Conservation (phyloP, 805 yeast species). For the Nadsonia fulvescens region DNA sequence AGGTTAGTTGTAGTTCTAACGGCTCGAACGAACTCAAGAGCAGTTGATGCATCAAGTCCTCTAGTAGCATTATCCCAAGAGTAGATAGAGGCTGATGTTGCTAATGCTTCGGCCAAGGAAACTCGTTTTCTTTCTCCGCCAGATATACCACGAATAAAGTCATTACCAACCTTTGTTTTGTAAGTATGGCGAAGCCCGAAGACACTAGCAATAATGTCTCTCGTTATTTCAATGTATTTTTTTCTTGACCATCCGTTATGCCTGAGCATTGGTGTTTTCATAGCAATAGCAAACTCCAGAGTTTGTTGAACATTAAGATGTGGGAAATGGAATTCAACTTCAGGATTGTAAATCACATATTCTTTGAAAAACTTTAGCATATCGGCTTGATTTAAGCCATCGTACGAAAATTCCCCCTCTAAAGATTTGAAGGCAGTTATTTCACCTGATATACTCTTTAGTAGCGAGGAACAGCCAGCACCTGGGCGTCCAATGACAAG, state of each 20-base stretch:
- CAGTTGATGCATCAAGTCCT: conserved; percentile 57
- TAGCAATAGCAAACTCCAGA: conserved; percentile 32
- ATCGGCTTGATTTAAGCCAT: conserved; percentile 26
- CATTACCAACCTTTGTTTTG: conserved; percentile 27
- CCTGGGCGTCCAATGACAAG: conserved; percentile 73
- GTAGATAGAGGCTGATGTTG: conserved; percentile 29
- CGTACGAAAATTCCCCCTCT: conserved; percentile 5
- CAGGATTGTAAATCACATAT: conserved; percentile 47
- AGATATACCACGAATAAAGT: conserved; percentile 36
- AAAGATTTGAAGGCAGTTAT: conserved; percentile 23
- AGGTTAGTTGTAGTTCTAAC: conserved; percentile 37
- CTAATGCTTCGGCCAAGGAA: conserved; percentile 32
- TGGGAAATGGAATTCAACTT: conserved; percentile 46
- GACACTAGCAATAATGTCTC: conserved; percentile 33
- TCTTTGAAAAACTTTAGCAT: conserved; percentile 35
- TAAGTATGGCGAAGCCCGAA: conserved; percentile 24
- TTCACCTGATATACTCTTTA: conserved; percentile 36
- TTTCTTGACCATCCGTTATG: conserved; percentile 33
- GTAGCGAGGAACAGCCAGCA: conserved; percentile 46
- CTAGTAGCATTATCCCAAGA: conserved; percentile 57
- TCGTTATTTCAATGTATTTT: conserved; percentile 28
- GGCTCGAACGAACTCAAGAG: conserved; percentile 42
- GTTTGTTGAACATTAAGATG: conserved; percentile 46
- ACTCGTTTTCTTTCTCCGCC: conserved; percentile 44
- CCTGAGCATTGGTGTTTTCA: conserved; percentile 40